Conservation (phyloP, 2,329 filamentous ascomycete genomes). For the Uncinocarpus reesii region DNA sequence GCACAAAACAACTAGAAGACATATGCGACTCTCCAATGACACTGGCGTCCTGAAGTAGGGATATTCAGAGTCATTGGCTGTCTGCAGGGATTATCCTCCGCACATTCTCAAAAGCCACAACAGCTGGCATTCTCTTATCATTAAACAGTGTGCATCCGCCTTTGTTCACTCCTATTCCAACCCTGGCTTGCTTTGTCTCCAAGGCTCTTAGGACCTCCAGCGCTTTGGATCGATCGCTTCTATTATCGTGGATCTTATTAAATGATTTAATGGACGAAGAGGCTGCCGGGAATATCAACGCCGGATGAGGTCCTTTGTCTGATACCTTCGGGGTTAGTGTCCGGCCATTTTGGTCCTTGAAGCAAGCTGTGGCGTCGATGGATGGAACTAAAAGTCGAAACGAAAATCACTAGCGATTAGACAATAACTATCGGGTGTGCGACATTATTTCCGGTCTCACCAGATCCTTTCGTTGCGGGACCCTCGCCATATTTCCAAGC, state of each 20-base stretch:
- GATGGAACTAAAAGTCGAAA: slow-evolving; percentile 14
- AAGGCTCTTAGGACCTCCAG: slow-evolving; percentile 38
- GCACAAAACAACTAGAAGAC: background rate
- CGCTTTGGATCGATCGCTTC: slow-evolving; percentile 39
- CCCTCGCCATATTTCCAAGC: slow-evolving; percentile 53
- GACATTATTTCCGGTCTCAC: slow-evolving; percentile 34
- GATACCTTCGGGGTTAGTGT: slow-evolving; percentile 16
- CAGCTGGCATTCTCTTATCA: slow-evolving; percentile 40
- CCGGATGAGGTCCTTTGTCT: slow-evolving; percentile 22
- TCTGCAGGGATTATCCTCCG: slow-evolving; percentile 26
- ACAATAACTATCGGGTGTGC: slow-evolving; percentile 16
- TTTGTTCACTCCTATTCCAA: slow-evolving; percentile 46
- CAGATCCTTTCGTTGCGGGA: slow-evolving; percentile 42
- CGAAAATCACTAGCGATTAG: slow-evolving; percentile 14
- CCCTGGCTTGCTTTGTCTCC: slow-evolving; percentile 40
- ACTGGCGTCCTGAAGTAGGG: background rate
- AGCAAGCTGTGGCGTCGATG: slow-evolving; percentile 10
- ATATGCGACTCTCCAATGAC: background rate
- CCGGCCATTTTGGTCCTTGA: slow-evolving; percentile 19
- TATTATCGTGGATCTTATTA: slow-evolving; percentile 35
- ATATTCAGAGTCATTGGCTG: background rate
- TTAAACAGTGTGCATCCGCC: slow-evolving; percentile 46
- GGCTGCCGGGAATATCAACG: slow-evolving; percentile 31
- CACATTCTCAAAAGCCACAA: slow-evolving; percentile 43
- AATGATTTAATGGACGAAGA: slow-evolving; percentile 30